These are phyloP conservation scores for Phragmites australis DNA, from an alignment of 176 grass and related monocot species.

Conservation along the genomic window DNA sequence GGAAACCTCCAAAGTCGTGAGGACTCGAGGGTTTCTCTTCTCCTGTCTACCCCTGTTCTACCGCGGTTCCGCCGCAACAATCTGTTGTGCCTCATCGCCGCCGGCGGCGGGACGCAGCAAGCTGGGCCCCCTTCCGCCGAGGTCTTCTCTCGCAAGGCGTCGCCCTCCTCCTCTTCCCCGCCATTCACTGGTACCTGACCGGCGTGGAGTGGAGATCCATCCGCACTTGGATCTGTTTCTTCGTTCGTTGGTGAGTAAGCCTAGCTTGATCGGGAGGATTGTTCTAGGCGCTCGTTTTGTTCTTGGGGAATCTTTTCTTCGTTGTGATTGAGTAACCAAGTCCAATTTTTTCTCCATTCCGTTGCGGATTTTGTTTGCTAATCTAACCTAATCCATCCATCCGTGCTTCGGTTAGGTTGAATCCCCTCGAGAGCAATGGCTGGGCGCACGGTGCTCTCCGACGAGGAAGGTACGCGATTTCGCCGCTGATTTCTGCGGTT, in stretches of 20 bases:
- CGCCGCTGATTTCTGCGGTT: neutral
- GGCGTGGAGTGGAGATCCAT: neutral
- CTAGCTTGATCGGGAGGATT: neutral
- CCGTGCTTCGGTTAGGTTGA: neutral
- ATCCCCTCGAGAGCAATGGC: constrained; percentile 48
- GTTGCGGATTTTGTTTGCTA: neutral
- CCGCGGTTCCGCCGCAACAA: neutral
- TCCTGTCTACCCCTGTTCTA: neutral
- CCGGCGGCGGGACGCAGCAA: neutral
- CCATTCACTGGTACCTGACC: neutral
- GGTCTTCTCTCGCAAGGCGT: neutral
- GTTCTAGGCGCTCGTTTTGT: neutral
- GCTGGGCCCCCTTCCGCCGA: neutral
- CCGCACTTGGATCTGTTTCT: neutral
- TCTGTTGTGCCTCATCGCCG: neutral
- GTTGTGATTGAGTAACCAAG: neutral
- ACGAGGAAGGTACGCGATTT: constrained; percentile 74
- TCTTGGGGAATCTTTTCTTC: neutral
- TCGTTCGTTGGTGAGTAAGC: constrained; percentile 14
- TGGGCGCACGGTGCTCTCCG: constrained; percentile 66
- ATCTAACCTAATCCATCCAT: neutral
- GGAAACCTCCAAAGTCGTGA: neutral
- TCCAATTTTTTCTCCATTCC: neutral
- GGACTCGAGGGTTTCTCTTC: constrained; percentile 9
- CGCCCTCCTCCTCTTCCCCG: neutral